Evolutionary conservation across 257 asterid species (phyloP).

Genomic region (Jasminum sambac): DNA sequence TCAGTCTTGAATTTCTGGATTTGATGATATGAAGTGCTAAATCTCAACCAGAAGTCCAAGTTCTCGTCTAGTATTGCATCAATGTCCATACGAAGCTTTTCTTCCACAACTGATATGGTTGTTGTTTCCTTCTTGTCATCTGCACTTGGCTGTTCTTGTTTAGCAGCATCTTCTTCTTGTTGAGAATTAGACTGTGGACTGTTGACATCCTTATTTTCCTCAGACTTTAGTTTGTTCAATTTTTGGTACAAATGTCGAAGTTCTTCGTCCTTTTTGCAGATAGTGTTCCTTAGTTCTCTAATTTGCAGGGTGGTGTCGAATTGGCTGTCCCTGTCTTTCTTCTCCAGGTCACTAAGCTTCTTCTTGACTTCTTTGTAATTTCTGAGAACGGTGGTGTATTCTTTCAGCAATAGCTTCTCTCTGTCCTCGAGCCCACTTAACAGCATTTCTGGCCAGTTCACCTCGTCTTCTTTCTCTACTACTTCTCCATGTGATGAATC

Average conservation of each 20-base stretch:
- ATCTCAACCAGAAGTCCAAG: conserved; percentile 88
- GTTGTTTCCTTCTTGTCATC: conserved; percentile 31
- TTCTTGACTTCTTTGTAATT: conserved; percentile 81
- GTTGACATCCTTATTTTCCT: conserved; percentile 14
- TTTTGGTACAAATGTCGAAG: conserved; percentile 50
- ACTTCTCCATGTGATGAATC: conserved; percentile 19
- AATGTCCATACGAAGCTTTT: conserved; percentile 59
- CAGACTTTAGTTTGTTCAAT: conserved; percentile 33
- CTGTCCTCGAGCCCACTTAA: conserved; percentile 70
- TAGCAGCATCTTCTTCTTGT: conserved; percentile 14
- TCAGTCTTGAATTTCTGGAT: conserved; percentile 78
- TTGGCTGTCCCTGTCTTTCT: conserved; percentile 56
- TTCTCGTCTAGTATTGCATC: conserved; percentile 86
- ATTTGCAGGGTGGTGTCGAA: conserved; percentile 65
- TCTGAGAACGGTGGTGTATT: conserved; percentile 66
- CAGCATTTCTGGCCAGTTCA: conserved; percentile 76
- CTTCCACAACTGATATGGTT: conserved; percentile 57
- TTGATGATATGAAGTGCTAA: conserved; percentile 86
- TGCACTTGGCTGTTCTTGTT: conserved; percentile 31
- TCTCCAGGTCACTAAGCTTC: conserved; percentile 63
- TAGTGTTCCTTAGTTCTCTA: conserved; percentile 57
- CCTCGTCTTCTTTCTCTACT: conserved; percentile 39
- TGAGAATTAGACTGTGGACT: conserved; percentile 3
- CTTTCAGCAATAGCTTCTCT: conserved; percentile 68
- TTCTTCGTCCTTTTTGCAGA: conserved; percentile 67